Base-by-base conservation (phyloP, 768 basidiomycete species). In the Podaxis pistillaris region DNA sequence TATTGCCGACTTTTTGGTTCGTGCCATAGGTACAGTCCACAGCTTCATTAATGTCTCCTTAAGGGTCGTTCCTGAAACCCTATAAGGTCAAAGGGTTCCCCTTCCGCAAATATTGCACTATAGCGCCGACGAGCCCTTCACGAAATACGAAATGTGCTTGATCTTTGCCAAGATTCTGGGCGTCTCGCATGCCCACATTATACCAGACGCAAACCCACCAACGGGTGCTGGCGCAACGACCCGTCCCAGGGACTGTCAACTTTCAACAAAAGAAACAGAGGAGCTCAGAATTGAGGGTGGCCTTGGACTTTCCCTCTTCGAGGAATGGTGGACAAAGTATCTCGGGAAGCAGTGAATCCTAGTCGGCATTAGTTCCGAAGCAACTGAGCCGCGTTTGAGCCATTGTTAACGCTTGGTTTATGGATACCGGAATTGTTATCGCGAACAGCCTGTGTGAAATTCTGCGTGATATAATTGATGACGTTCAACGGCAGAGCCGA, bases 121-220 rank as follows among this genome's bases (percentile, higher is more conserved):
- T 73, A 90, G 94, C 3, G 86, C 85, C 2, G 82, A 85, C 17
- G 89, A 93, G 68, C 86, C 90, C 1, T 86, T 89, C 71, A 97
- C 95, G 8, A 98, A 98, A 77, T 97, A 95, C 75, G 90, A 91
- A 68, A 97, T 98, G 66, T 94, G 93, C 70, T 78, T 91, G 30
- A 78, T 90, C 40, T 91, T 94, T 67, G 85, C 90, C 8, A 81
- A 80, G 63, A 81, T 93, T 56, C 83, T 96, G 36, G 76, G 80
- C 4, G 75, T 93, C 0, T 83, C 91, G 11, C 90, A 92, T 69
- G 71, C 67, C 1, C 93, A 98, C 70, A 88, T 96, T 69, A 78
- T 86, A 30, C 83, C 92, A 0, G 89, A 94, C 54, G 80, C 83
- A 1, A 82, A 89, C 17, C 79, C 86, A 8, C 90, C 91, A 0